These are phyloP conservation scores for Nannochloropsis oceanica DNA, from an alignment of 108 stramenopile genomes.

Conservation along the genomic window DNA sequence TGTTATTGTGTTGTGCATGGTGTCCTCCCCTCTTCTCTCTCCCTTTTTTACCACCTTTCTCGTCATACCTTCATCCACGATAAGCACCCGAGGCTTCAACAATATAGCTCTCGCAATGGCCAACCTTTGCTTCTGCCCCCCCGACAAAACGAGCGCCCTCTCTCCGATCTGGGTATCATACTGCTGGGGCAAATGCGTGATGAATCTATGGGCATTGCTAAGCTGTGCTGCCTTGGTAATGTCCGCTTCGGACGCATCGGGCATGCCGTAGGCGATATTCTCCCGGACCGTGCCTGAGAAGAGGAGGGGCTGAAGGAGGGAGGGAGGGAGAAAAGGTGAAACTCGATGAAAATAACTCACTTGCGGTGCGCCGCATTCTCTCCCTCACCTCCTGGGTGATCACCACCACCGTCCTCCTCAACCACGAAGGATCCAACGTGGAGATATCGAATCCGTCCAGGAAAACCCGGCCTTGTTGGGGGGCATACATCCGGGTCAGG, in stretches of 20 bases:
- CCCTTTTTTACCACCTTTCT: too few species aligned
- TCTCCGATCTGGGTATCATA: slow-evolving; percentile 69
- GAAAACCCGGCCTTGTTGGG: slow-evolving; percentile 41
- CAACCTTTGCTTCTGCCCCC: slow-evolving; percentile 79
- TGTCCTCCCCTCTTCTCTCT: too few species aligned
- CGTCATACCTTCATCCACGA: slow-evolving; percentile 55
- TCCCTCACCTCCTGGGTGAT: not conserved
- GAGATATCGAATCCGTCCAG: slow-evolving; percentile 38
- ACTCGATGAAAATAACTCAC: not conserved
- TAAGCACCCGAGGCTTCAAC: slow-evolving; percentile 46
- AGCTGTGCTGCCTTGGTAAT: slow-evolving; percentile 45
- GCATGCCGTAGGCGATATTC: slow-evolving; percentile 66
- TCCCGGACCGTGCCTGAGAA: slow-evolving; percentile 56
- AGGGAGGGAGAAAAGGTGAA: not conserved
- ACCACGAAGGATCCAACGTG: slow-evolving; percentile 17
- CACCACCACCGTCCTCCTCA: not conserved
- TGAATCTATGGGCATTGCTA: slow-evolving; percentile 60
- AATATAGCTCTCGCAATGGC: slow-evolving; percentile 76
- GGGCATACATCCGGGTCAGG: slow-evolving; percentile 68
- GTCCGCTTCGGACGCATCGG: slow-evolving; percentile 21
- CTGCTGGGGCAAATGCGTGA: slow-evolving; percentile 53
- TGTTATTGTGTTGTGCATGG: too few species aligned
- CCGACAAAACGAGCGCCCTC: slow-evolving; percentile 59
- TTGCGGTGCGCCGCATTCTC: not conserved
- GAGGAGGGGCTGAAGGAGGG: slow-evolving; percentile 59